These are phyloP conservation scores for Rhynchospora pubera DNA, from an alignment of 176 grass and related monocot genomes.

Conservation along the genomic window DNA sequence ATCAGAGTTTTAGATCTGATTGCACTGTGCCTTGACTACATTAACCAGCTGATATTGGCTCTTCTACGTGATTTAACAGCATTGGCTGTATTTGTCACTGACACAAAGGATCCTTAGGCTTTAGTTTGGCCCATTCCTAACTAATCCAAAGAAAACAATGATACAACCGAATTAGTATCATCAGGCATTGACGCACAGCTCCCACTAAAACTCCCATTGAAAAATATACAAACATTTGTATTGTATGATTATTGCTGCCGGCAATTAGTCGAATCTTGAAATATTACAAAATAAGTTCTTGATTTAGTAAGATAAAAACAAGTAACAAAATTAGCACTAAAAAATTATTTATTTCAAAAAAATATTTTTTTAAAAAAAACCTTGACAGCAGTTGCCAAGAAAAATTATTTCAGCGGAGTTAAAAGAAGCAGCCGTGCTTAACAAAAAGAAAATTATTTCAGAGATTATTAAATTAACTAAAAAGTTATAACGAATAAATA, in stretches of 20 bases:
- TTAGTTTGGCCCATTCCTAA: not conserved
- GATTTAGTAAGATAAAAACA: not conserved
- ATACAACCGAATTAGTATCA: conserved; percentile 11
- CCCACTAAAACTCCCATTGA: not conserved
- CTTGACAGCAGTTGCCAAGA: too few relatives aligned
- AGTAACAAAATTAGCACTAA: not conserved
- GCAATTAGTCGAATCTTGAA: not conserved
- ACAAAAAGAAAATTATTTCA: not conserved
- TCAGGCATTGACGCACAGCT: not conserved
- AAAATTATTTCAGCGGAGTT: too few relatives aligned
- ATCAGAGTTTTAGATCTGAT: not conserved
- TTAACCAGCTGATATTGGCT: not conserved
- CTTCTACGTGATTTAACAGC: not conserved
- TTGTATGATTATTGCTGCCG: not conserved
- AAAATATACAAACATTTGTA: not conserved
- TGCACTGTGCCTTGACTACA: not conserved
- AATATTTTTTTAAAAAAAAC: too few relatives aligned
- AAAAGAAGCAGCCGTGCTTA: not conserved
- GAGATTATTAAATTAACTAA: not conserved
- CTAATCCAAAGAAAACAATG: conserved; percentile 28
- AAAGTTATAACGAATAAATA: not conserved
- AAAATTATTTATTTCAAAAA: not conserved
- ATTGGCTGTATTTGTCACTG: not conserved
- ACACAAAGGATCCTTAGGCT: not conserved
- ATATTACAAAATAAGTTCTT: not conserved